Conservation (phyloP, 2,329 filamentous ascomycete species). For the Alternaria arbusti region DNA sequence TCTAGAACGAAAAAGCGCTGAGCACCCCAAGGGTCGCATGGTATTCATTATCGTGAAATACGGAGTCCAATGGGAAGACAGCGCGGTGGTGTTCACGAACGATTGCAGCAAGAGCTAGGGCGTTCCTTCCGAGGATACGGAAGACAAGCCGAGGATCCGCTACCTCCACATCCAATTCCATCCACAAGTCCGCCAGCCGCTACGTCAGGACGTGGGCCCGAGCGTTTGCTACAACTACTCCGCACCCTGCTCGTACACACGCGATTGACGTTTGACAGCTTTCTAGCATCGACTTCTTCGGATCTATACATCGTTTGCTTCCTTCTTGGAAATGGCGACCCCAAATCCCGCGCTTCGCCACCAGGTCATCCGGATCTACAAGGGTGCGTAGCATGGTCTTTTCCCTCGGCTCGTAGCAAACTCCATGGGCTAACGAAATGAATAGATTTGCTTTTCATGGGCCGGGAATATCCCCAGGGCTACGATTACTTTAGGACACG, state of each 20-base stretch:
- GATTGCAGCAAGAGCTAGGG: background rate
- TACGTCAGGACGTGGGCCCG: slow-evolving; percentile 6
- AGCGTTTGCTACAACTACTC: slow-evolving; percentile 4
- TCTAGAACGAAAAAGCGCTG: slow-evolving; percentile 9
- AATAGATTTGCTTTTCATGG: slow-evolving; percentile 81
- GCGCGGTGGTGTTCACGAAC: background rate
- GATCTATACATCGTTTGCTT: background rate
- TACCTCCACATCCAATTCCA: background rate
- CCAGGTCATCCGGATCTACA: slow-evolving; percentile 86
- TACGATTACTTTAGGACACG: slow-evolving; percentile 81
- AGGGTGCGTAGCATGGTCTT: slow-evolving; percentile 63
- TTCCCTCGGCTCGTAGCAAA: background rate
- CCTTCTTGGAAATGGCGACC: slow-evolving; percentile 31
- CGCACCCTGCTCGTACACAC: background rate
- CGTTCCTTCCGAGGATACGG: background rate
- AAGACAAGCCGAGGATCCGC: slow-evolving; percentile 6
- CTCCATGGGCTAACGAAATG: slow-evolving; percentile 5
- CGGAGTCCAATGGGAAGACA: background rate
- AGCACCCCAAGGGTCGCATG: slow-evolving; percentile 29
- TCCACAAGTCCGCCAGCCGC: background rate
- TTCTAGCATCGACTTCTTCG: background rate
- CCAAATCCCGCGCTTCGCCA: slow-evolving; percentile 68
- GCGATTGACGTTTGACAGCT: background rate
- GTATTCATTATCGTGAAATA: background rate
- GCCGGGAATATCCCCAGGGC: slow-evolving; percentile 85